Evolutionary conservation across 225 moss, liverwort and hornwort genomes (phyloP).

Genomic region (Neckera pumila): DNA sequence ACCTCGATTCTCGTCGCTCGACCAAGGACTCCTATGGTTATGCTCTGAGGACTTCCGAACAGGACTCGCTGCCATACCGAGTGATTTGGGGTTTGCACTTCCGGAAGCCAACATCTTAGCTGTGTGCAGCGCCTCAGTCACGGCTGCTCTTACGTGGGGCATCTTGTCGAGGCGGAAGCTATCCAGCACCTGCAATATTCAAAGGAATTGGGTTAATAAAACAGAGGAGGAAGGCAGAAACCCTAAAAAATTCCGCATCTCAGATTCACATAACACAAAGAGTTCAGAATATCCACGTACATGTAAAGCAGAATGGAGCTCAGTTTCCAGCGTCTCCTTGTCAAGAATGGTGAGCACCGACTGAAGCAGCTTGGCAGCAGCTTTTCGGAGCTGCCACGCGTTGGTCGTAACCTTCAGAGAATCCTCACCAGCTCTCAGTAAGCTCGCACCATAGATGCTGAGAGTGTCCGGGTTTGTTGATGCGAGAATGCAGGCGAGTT

Average conservation of each 20-base stretch:
- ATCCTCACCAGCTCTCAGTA: constrained; percentile 51
- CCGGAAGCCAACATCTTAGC: constrained; percentile 45
- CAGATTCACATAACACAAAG: neutral
- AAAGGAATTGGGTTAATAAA: neutral
- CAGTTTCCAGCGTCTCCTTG: constrained; percentile 46
- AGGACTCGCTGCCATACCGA: constrained; percentile 4
- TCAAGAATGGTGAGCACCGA: constrained; percentile 68
- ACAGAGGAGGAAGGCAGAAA: neutral
- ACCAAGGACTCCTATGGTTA: neutral
- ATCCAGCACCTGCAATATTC: constrained; percentile 35
- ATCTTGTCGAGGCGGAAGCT: constrained; percentile 67
- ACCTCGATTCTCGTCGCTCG: neutral
- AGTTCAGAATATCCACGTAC: constrained; percentile 1
- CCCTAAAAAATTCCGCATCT: neutral
- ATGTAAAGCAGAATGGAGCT: constrained; percentile 37
- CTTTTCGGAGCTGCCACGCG: constrained; percentile 68
- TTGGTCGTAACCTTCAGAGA: constrained; percentile 22
- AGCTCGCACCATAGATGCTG: constrained; percentile 37
- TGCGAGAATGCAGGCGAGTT: constrained; percentile 52
- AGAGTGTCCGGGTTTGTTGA: constrained; percentile 41
- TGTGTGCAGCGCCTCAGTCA: constrained; percentile 55
- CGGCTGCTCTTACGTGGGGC: constrained; percentile 65
- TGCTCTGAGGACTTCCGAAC: neutral
- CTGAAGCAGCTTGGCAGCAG: constrained; percentile 64
- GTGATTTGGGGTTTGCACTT: neutral